Percentiles rank a stretch among this genome's conserved stretches.
phyloP scores from a whole-genome alignment of 1,284 basidiomycete genomes.

The Blastosporella zonata region DNA sequence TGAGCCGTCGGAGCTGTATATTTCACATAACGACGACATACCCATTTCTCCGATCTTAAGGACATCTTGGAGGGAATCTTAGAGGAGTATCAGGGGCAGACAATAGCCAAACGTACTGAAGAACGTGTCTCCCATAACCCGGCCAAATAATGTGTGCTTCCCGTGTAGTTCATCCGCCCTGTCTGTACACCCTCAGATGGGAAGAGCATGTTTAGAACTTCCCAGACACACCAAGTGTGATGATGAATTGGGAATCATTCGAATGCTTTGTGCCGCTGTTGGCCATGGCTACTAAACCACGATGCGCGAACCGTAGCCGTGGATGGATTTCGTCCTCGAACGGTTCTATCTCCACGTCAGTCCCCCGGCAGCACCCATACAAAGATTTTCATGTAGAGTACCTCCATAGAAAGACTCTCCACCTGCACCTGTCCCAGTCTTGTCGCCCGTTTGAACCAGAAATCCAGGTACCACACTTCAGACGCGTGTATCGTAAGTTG shows the following conservation, averaged over 20 bases:
- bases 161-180: constrained; percentile 86
- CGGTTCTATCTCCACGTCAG: constrained; percentile 51
- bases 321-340: constrained; percentile 96
- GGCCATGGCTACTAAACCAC: constrained; percentile 93
- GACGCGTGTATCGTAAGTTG: constrained; percentile 4
- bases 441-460: constrained; percentile 94
- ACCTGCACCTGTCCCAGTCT: constrained; percentile 86
- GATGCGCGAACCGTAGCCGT: constrained; percentile 77
- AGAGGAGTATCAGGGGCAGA: constrained; percentile 6
- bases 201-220: background rate
- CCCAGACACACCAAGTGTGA: constrained; percentile 67
- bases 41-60: constrained; percentile 87
- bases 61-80: constrained; percentile 54
- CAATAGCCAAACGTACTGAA: constrained; percentile 63
- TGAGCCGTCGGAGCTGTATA: background rate
- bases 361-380: background rate
- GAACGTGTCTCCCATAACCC: constrained; percentile 78
- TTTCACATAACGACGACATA: constrained; percentile 31
- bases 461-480: constrained; percentile 79
- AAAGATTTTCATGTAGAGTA: constrained; percentile 30
- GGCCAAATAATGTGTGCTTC: constrained; percentile 86
- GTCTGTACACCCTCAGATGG: constrained; percentile 44
- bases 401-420: constrained; percentile 92
- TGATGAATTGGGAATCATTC: constrained; percentile 89
- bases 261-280: constrained; percentile 83